Percentiles rank a stretch among this genome's conserved stretches.
Evolutionary conservation across 2,329 filamentous ascomycete genomes (phyloP).

Genomic region (Ascochyta rabiei): DNA sequence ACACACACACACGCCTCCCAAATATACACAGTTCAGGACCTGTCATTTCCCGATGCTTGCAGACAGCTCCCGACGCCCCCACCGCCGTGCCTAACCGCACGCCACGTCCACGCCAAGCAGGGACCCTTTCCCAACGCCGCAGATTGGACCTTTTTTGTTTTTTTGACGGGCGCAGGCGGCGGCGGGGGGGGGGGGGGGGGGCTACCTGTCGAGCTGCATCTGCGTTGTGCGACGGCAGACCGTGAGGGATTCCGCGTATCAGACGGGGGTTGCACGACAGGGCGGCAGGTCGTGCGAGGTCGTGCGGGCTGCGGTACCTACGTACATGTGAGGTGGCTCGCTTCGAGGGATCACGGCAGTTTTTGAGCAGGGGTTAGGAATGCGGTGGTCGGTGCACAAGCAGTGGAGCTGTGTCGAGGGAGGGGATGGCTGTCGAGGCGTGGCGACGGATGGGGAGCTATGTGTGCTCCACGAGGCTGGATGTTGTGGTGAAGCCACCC

Average conservation of each 20-base stretch:
- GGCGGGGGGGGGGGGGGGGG: too few relatives aligned
- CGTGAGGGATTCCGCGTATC: too few relatives aligned
- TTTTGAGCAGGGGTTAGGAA: background rate
- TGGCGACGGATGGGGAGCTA: background rate
- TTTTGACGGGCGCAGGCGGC: too few relatives aligned
- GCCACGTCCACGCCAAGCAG: constrained; percentile 14
- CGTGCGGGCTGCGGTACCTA: background rate
- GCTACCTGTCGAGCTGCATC: too few relatives aligned
- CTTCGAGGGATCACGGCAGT: constrained; percentile 5
- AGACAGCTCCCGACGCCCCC: constrained; percentile 1
- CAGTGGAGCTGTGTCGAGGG: background rate
- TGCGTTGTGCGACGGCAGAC: too few relatives aligned
- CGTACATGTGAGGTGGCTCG: constrained; percentile 2
- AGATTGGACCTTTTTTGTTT: too few relatives aligned
- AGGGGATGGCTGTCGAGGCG: background rate
- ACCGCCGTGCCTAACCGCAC: background rate
- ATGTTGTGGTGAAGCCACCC: background rate
- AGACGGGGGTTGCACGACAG: too few relatives aligned
- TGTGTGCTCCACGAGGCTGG: background rate
- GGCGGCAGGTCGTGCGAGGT: background rate
- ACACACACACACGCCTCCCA: background rate
- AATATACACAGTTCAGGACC: too few relatives aligned
- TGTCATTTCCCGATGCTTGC: background rate
- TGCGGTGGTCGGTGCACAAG: background rate
- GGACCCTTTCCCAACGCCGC: too few relatives aligned